Conservation (phyloP, 2,329 filamentous ascomycete genomes). For the Ophiognomonia clavigignenti-juglandacearum region DNA sequence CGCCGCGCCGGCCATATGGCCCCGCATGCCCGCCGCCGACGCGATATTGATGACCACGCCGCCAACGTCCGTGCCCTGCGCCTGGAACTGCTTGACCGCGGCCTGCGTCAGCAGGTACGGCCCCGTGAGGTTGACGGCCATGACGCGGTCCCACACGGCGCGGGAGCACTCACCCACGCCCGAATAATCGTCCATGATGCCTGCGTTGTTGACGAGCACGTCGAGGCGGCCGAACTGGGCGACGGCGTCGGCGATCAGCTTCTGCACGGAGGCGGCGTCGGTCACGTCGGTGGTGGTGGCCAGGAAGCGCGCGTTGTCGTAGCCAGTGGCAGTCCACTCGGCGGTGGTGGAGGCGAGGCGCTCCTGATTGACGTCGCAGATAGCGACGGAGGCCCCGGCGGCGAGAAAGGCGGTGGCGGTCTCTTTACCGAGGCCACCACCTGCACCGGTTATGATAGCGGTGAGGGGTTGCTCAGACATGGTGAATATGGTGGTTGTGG, state of each 20-base stretch:
- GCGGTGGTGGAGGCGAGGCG: slow-evolving; percentile 22
- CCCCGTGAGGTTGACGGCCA: slow-evolving; percentile 37
- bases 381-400: slow-evolving; percentile 28
- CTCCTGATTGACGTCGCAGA: slow-evolving; percentile 28
- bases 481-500: too few relatives aligned
- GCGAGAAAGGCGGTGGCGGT: slow-evolving; percentile 27
- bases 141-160: slow-evolving; percentile 33
- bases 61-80: slow-evolving; percentile 22
- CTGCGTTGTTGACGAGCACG: slow-evolving; percentile 40
- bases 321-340: slow-evolving; percentile 20
- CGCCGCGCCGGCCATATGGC: slow-evolving; percentile 35
- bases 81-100: slow-evolving; percentile 32
- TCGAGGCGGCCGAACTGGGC: slow-evolving; percentile 30
- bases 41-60: slow-evolving; percentile 38
- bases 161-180: slow-evolving; percentile 34
- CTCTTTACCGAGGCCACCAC: slow-evolving; percentile 29
- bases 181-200: slow-evolving; percentile 36
- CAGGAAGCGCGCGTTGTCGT: slow-evolving; percentile 23
- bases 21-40: slow-evolving; percentile 30
- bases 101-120: slow-evolving; percentile 39
- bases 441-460: slow-evolving; percentile 28
- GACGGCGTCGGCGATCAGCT: slow-evolving; percentile 26
- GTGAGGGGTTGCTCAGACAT: too few relatives aligned
- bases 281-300: slow-evolving; percentile 26
- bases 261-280: slow-evolving; percentile 24